Percentiles rank a stretch among this genome's conserved stretches.
Evolutionary conservation across 768 basidiomycete species (phyloP).

Genomic region (Suillus subluteus): DNA sequence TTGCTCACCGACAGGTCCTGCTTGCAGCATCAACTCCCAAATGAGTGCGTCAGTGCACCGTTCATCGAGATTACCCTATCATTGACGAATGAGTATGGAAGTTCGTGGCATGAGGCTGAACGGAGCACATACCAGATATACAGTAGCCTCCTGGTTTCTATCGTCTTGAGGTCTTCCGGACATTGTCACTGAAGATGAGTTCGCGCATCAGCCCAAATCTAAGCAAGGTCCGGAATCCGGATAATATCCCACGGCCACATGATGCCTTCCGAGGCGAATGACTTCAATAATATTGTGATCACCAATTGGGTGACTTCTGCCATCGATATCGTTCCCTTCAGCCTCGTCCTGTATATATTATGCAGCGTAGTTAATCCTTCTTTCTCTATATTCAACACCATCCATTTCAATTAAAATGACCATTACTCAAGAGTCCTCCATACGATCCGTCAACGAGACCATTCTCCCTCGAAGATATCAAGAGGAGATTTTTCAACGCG

Average conservation of each 20-base stretch:
- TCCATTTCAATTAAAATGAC: not conserved
- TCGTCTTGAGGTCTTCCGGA: slow-evolving; percentile 72
- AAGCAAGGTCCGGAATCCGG: not conserved
- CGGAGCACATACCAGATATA: slow-evolving; percentile 66
- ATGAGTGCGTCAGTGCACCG: slow-evolving; percentile 90
- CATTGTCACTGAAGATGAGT: slow-evolving; percentile 20
- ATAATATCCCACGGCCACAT: not conserved
- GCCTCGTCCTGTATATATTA: not conserved
- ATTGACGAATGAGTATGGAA: slow-evolving; percentile 14
- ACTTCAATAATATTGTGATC: not conserved
- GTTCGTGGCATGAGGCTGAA: rapidly evolving
- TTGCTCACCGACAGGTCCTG: slow-evolving; percentile 93
- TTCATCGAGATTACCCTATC: slow-evolving; percentile 95
- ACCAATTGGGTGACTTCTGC: not conserved
- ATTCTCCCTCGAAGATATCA: slow-evolving; percentile 56
- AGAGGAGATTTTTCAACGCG: slow-evolving; percentile 57
- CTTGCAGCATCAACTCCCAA: slow-evolving; percentile 99
- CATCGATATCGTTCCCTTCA: not conserved
- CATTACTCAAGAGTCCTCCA: slow-evolving; percentile 5
- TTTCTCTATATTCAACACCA: not conserved
- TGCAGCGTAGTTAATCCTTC: not conserved
- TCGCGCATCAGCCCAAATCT: not conserved
- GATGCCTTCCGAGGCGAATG: no score
- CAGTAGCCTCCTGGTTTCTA: slow-evolving; percentile 90
- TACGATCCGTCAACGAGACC: slow-evolving; percentile 35